Evolutionary conservation across 164 flowering plant species (phyloP), one percentile per base, ranked within the genome.

Genomic region (Aristolochia fimbriata): DNA sequence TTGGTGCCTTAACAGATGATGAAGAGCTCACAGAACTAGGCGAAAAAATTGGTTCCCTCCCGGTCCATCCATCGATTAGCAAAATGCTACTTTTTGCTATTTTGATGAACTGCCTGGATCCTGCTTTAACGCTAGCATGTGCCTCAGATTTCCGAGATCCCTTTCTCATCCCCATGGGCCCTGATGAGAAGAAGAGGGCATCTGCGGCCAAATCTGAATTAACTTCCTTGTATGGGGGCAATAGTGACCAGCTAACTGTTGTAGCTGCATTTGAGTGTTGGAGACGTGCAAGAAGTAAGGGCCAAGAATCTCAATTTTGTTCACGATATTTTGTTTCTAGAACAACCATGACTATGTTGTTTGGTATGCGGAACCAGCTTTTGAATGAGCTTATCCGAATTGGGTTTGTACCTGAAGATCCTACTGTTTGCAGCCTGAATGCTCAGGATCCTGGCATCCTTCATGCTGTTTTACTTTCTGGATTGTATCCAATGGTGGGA

Each of bases 41-140:
- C 43, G 73, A 74, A 68, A 91, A 78, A 70, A 66, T 94, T 24
- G 99, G 91, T 41, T 71, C 74, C 59, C 82, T 94, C 5, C 95
- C 97, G 13, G 90, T 94, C 60, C 96, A 91, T 77, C 99, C 99
- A 30, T 68, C 79, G 57, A 86, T 85, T 2, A 77, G 97, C 88
- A 94, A 81, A 75, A 91, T 94, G 99, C 86, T 94, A 55, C 73
- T 91, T 50, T 76, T 91, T 69, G 81, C 96, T 51, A 81, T 88
- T 70, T 70, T 88, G 71, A 68, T 91, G 88, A 85, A 83, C 65
- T 94, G 99, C 71, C 91, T 91, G 37, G 96, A 86, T 64, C 99
- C 99, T 20, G 99, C 99, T 30, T 63, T 94, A 64, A 91, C 97
- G 46, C 57, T 91, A 37, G 99, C 99, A 37, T 88, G 97, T 76